Evolutionary conservation across 2,329 filamentous ascomycete species (phyloP).

Genomic region (Verticillium zaregamsianum): DNA sequence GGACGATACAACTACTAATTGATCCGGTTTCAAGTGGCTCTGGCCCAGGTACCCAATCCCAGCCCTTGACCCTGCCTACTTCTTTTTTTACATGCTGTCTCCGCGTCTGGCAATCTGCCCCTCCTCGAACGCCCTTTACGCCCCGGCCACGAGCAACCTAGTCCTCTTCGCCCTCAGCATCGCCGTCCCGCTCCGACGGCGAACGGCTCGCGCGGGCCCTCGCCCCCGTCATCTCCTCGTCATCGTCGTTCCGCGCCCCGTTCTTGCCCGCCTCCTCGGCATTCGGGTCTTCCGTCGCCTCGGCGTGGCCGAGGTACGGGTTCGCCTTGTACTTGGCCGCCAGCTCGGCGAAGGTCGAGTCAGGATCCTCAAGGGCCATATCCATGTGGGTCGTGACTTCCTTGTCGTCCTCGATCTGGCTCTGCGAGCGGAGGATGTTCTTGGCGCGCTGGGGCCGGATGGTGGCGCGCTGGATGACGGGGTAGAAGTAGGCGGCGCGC

Average conservation of each 20-base stretch:
- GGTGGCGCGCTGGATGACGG: slow-evolving; percentile 59
- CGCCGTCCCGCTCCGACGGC: slow-evolving; percentile 32
- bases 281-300: slow-evolving; percentile 20
- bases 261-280: slow-evolving; percentile 9
- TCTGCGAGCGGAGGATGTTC: slow-evolving; percentile 54
- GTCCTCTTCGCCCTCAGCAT: slow-evolving; percentile 41
- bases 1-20: not conserved
- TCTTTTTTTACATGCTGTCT: not conserved
- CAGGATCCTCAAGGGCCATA: slow-evolving; percentile 50
- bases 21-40: not conserved
- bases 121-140: not conserved
- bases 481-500: slow-evolving; percentile 64
- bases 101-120: not conserved
- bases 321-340: slow-evolving; percentile 49
- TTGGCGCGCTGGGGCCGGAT: slow-evolving; percentile 61
- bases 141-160: slow-evolving; percentile 1
- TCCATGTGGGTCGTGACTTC: slow-evolving; percentile 53
- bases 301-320: slow-evolving; percentile 23
- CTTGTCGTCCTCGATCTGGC: slow-evolving; percentile 40
- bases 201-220: slow-evolving; percentile 15
- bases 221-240: slow-evolving; percentile 17
- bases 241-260: slow-evolving; percentile 17
- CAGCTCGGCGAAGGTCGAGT: slow-evolving; percentile 46
- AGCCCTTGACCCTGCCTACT: not conserved
- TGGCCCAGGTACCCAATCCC: not conserved